Evolutionary conservation across 2,329 filamentous ascomycete species (phyloP), one percentile per base, ranked within the genome.

Genomic region (Penicillium occitanis): DNA sequence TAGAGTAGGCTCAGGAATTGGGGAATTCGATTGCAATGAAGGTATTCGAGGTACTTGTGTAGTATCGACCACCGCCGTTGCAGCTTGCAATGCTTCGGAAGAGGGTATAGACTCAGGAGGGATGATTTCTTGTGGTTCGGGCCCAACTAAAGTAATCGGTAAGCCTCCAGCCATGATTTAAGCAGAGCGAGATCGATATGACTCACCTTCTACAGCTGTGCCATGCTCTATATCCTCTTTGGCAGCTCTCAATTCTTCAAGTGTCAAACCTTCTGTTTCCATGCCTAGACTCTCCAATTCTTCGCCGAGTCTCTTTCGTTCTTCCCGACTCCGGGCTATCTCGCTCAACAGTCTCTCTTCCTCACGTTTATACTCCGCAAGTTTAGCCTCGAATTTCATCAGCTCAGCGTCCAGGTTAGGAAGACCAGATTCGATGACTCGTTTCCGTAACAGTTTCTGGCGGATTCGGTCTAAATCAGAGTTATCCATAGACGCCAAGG

Each of bases 261-360:
- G 73, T 3, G 80, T 77, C 70, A 82, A 77, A 3, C 80, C 81
- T 61, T 81, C 78, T 1, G 82, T 82, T 64, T 85, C 80, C 48
- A 82, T 71, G 46, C 80, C 81, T 22, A 86, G 75, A 61, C 73
- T 73, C 66, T 82, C 79, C n/a, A 86, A 74, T 69, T 86, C 84
- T 37, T 79, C 75, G 5, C 81, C 72, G 50, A 85, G 79, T 55
- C 77, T 75, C 63, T 77, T 75, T 75, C 80, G 71, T 70, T 77
- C 71, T 74, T 77, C 68, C 75, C 77, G 73, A 70, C 80, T 76
- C 72, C 79, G 77, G 8, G 80, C 78, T 61, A 85, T 81, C 67
- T 86, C 81, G 35, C 76, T 76, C 11, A 79, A 67, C 5, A 85
- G 68, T 55, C 76, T 74, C 19, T 78, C 77, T 72, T 80, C 69